A percentile compares a stretch with the other conserved stretches of the same genome.
Conservation (phyloP, 2,329 filamentous ascomycete genomes). For the Hypoxylon sp. region DNA sequence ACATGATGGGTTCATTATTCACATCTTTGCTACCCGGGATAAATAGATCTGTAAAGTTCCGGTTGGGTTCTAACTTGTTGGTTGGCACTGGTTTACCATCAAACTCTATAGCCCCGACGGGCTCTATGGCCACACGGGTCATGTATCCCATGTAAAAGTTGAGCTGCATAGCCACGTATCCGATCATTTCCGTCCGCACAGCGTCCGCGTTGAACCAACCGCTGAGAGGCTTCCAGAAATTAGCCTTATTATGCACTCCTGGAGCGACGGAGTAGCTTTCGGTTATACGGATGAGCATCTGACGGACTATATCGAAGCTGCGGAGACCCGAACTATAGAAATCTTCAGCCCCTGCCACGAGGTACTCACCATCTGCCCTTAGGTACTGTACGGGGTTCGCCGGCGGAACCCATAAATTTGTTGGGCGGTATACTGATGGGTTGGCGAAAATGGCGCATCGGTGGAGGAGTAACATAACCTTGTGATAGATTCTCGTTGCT, state of each 20-base stretch:
- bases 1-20: not conserved
- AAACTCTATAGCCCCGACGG: conserved; percentile 18
- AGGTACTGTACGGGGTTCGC: conserved; percentile 2
- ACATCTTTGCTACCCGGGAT: not conserved
- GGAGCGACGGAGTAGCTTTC: conserved; percentile 22
- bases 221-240: conserved; percentile 23
- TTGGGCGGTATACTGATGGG: not conserved
- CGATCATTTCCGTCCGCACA: conserved; percentile 46
- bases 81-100: not conserved
- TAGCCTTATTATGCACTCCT: not conserved
- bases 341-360: not conserved
- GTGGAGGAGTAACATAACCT: not conserved
- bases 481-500: not conserved
- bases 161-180: conserved; percentile 24
- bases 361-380: not conserved
- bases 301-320: conserved; percentile 38
- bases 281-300: conserved; percentile 35
- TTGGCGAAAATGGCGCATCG: not conserved
- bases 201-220: conserved; percentile 46
- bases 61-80: not conserved
- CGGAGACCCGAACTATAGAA: conserved; percentile 41
- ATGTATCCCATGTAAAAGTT: conserved; percentile 32
- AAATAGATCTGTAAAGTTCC: not conserved
- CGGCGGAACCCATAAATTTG: conserved; percentile 21
- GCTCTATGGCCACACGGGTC: conserved; percentile 45